Evolutionary conservation across 2,329 filamentous ascomycete species (phyloP).

Genomic region (Aureobasidium namibiae): DNA sequence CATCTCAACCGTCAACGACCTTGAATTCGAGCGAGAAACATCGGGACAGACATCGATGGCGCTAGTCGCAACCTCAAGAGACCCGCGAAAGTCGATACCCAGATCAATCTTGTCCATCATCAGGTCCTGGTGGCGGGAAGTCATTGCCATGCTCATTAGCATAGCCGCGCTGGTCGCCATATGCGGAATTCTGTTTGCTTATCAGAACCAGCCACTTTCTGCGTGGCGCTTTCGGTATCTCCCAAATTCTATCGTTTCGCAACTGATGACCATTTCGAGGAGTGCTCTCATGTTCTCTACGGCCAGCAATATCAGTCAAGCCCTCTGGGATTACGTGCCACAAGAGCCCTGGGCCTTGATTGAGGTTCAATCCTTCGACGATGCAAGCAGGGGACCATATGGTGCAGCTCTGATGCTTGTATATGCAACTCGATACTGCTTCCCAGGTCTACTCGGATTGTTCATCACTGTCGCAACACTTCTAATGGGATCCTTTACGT

Average conservation of each 20-base stretch:
- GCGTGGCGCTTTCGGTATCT: background rate
- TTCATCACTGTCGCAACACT: background rate
- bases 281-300: background rate
- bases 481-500: background rate
- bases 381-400: background rate
- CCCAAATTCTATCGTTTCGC: background rate
- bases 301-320: background rate
- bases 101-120: too few species aligned
- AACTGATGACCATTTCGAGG: background rate
- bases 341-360: background rate
- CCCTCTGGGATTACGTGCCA: background rate
- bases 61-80: too few species aligned
- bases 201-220: background rate
- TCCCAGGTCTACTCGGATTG: background rate
- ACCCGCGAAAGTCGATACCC: too few species aligned
- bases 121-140: too few species aligned
- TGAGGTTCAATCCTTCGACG: background rate
- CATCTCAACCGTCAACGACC: too few species aligned
- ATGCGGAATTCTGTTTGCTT: background rate
- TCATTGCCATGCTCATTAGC: too few species aligned
- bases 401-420: background rate
- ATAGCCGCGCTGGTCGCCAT: too few species aligned
- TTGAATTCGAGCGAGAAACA: too few species aligned
- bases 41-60: too few species aligned
- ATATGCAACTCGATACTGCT: background rate